Evolutionary conservation across 1,139 yeast species (phyloP).

Genomic region (Candida tetrigidarum): DNA sequence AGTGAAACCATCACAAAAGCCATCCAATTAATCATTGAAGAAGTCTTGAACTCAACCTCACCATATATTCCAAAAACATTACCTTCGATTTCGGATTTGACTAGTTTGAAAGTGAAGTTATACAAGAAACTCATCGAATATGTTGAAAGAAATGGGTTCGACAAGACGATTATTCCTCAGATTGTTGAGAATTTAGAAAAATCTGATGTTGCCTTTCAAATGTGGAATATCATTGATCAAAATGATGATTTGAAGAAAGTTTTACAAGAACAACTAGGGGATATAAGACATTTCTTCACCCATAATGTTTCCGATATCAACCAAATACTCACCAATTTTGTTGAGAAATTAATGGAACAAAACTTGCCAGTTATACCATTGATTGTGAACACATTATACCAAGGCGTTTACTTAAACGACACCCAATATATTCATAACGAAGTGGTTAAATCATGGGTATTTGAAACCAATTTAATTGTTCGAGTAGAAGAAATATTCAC

Average conservation of each 20-base stretch:
- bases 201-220: conserved; percentile 52
- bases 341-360: conserved; percentile 25
- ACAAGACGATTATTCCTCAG: conserved; percentile 30
- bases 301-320: conserved; percentile 37
- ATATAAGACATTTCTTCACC: conserved; percentile 31
- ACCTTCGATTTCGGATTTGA: conserved; percentile 31
- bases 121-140: conserved; percentile 49
- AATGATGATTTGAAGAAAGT: conserved; percentile 10
- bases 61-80: conserved; percentile 36
- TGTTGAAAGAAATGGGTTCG: conserved; percentile 49
- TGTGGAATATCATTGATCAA: conserved; percentile 48
- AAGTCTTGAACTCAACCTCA: conserved; percentile 54
- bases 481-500: conserved; percentile 37
- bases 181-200: conserved; percentile 60
- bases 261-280: conserved; percentile 18
- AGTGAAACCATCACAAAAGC: conserved; percentile 51
- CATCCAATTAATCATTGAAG: conserved; percentile 51
- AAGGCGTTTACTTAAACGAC: conserved; percentile 51
- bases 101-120: conserved; percentile 29
- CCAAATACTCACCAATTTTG: conserved; percentile 34
- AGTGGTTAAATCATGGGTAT: conserved; percentile 41
- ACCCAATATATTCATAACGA: conserved; percentile 31
- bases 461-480: conserved; percentile 40
- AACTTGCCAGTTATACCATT: conserved; percentile 33
- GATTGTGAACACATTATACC: conserved; percentile 40